phyloP scores from a whole-genome alignment of 192 early-diverging fungal species.

The Umbelopsis sp. region DNA sequence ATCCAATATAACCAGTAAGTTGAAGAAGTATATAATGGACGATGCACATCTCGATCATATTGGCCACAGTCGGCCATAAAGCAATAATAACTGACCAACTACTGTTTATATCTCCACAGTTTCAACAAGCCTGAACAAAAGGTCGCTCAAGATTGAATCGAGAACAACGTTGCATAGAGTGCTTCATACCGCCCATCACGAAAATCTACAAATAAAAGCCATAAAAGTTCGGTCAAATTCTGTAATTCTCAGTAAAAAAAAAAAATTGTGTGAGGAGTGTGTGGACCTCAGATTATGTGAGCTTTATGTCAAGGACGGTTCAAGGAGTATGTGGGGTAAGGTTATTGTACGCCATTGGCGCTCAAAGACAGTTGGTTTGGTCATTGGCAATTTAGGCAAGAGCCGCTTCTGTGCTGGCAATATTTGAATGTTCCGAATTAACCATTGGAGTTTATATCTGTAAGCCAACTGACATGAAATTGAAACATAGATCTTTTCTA shows the following conservation, averaged over 20 bases:
- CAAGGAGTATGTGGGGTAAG: too few species aligned
- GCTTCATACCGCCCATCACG: neutral
- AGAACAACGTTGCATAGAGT: conserved; percentile 2
- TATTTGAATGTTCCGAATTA: too few species aligned
- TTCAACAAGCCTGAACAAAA: neutral
- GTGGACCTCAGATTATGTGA: neutral
- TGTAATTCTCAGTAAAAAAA: neutral
- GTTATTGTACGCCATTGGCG: too few species aligned
- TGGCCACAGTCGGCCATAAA: too few species aligned
- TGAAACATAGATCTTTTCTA: too few species aligned
- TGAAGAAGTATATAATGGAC: neutral
- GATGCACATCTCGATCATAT: neutral
- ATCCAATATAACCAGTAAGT: conserved; percentile 76
- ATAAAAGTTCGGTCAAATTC: too few species aligned
- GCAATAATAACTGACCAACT: neutral
- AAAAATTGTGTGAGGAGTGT: neutral
- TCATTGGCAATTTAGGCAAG: too few species aligned
- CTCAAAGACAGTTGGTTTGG: too few species aligned
- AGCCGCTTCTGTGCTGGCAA: too few species aligned
- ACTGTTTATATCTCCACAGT: neutral
- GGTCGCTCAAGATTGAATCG: neutral
- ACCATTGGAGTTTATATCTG: too few species aligned
- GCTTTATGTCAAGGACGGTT: too few species aligned
- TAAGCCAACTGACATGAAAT: too few species aligned
- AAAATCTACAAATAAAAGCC: conserved; percentile 4